A percentile compares a stretch with the other conserved stretches of the same genome.
These are phyloP conservation scores for Scytalidium lignicola DNA, from an alignment of 2,329 filamentous ascomycete genomes.

Conservation along the genomic window DNA sequence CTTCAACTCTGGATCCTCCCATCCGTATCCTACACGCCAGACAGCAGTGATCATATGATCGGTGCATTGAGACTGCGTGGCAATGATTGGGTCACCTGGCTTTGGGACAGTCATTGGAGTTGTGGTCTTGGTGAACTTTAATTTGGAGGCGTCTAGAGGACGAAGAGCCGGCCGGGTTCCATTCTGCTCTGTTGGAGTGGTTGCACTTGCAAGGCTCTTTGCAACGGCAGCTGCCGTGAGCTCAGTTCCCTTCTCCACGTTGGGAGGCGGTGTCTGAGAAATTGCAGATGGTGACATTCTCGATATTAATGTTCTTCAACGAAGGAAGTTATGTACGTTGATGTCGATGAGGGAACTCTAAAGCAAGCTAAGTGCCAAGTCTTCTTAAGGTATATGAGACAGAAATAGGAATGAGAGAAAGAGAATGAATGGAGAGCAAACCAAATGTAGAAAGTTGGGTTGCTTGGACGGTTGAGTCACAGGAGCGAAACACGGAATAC, in stretches of 20 bases:
- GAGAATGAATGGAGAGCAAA: not conserved
- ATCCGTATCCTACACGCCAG: conserved; percentile 64
- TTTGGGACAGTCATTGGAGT: conserved; percentile 48
- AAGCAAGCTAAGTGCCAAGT: not conserved
- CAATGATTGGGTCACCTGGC: conserved; percentile 33
- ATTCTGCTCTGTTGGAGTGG: conserved; percentile 57
- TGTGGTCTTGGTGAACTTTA: conserved; percentile 49
- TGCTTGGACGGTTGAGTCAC: not conserved
- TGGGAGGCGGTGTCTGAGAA: conserved; percentile 32
- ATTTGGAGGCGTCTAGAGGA: conserved; percentile 54
- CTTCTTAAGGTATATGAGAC: not conserved
- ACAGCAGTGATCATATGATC: conserved; percentile 82
- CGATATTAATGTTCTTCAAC: not conserved
- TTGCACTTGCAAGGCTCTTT: conserved; percentile 36
- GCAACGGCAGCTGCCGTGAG: conserved; percentile 47
- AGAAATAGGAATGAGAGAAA: not conserved
- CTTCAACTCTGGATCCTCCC: conserved; percentile 68
- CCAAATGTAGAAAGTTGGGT: not conserved
- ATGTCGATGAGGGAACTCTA: not conserved
- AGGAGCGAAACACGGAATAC: not conserved
- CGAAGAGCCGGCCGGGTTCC: conserved; percentile 54
- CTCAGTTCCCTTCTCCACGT: conserved; percentile 41
- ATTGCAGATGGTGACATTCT: conserved; percentile 44
- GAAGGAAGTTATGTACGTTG: no score
- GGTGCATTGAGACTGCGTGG: conserved; percentile 38